phyloP scores from a whole-genome alignment of 345 rosid genomes.

The Gynandropsis gynandra region DNA sequence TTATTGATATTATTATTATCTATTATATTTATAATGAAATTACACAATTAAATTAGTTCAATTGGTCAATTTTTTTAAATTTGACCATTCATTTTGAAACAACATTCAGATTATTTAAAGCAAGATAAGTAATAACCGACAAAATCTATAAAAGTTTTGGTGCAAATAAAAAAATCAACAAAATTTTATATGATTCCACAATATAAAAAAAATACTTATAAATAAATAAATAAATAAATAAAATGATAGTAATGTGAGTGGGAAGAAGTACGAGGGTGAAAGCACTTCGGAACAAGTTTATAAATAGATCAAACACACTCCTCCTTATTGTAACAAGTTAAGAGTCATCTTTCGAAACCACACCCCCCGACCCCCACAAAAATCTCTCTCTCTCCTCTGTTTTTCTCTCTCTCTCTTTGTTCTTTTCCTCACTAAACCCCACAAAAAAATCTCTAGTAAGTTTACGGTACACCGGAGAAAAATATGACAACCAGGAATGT shows the following conservation, averaged over 20 bases:
- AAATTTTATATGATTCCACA: too few relatives aligned
- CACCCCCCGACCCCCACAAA: conserved; percentile 8
- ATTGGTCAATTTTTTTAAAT: too few relatives aligned
- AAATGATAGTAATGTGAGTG: neutral
- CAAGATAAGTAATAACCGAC: too few relatives aligned
- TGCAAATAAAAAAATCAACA: too few relatives aligned
- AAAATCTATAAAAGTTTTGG: too few relatives aligned
- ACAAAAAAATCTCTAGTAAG: too few relatives aligned
- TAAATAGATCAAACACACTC: conserved; percentile 32
- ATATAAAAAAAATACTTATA: too few relatives aligned
- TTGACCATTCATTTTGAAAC: too few relatives aligned
- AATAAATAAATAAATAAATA: conserved; percentile 2
- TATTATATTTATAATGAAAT: too few relatives aligned
- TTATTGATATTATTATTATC: too few relatives aligned
- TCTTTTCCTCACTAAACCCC: neutral
- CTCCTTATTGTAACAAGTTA: conserved; percentile 18
- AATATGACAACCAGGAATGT: conserved; percentile 68
- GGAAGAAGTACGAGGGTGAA: conserved; percentile 14
- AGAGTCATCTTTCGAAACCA: conserved; percentile 19
- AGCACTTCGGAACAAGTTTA: conserved; percentile 27
- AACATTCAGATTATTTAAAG: too few relatives aligned
- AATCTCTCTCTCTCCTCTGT: conserved; percentile 25
- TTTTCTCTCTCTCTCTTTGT: conserved; percentile 11
- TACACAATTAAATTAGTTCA: too few relatives aligned
- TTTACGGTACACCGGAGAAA: neutral